A percentile compares a stretch with the other conserved stretches of the same genome.
Conservation (phyloP, 2,329 filamentous ascomycete species). For the Metarhizium brunneum region DNA sequence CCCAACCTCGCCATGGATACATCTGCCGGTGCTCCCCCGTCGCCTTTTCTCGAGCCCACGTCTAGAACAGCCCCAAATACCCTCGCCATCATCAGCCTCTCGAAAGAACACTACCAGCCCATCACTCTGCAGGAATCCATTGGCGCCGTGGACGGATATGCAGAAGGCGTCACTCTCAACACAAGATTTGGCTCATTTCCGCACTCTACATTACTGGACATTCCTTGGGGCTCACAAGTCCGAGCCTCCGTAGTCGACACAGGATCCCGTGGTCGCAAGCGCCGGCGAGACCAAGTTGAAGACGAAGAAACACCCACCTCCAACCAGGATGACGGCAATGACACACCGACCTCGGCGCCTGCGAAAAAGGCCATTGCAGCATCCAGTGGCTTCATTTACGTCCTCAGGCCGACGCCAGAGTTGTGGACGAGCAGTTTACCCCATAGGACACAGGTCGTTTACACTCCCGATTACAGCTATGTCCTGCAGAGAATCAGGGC, state of each 20-base stretch:
- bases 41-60: conserved; percentile 72
- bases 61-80: conserved; percentile 50
- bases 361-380: conserved; percentile 44
- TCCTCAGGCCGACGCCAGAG: conserved; percentile 72
- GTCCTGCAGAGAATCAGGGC: conserved; percentile 68
- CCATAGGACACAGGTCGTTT: conserved; percentile 78
- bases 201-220: conserved; percentile 64
- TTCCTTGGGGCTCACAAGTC: conserved; percentile 89
- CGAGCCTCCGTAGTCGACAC: conserved; percentile 85
- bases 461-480: conserved; percentile 81
- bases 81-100: conserved; percentile 79
- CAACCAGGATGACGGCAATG: conserved; percentile 24
- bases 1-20: not conserved
- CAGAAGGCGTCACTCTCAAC: conserved; percentile 72
- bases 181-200: conserved; percentile 90
- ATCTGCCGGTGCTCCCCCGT: conserved; percentile 31
- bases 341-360: conserved; percentile 19
- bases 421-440: conserved; percentile 73
- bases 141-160: conserved; percentile 60
- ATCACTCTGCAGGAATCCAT: conserved; percentile 56
- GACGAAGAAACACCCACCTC: conserved; percentile 33
- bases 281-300: conserved; percentile 37
- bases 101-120: conserved; percentile 75
- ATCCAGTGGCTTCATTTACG: conserved; percentile 64
- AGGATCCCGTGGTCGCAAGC: conserved; percentile 71